Percentiles rank a stretch among this genome's conserved stretches.
Conservation (phyloP, 1,139 yeast species). For the Blastobotrys elegans region DNA sequence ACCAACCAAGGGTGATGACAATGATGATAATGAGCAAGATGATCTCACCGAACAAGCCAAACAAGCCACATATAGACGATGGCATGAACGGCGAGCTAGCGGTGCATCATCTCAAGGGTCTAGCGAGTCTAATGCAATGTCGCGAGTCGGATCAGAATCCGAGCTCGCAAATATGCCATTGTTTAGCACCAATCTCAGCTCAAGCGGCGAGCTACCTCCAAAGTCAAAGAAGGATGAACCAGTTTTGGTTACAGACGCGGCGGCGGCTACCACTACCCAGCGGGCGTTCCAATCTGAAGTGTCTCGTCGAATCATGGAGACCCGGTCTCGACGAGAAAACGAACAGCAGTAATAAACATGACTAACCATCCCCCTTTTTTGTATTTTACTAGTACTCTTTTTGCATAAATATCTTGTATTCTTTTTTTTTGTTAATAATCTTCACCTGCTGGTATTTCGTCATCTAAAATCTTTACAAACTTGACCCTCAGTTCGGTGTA, state of each 20-base stretch:
- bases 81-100: constrained; percentile 8
- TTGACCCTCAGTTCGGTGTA: constrained; percentile 73
- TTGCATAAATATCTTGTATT: neutral
- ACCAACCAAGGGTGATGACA: neutral
- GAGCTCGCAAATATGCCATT: constrained; percentile 54
- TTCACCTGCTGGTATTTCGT: constrained; percentile 96
- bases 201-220: neutral
- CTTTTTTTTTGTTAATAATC: constrained; percentile 42
- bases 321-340: constrained; percentile 24
- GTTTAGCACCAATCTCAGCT: constrained; percentile 38
- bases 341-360: constrained; percentile 10
- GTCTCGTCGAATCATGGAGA: constrained; percentile 27
- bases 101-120: constrained; percentile 19
- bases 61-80: constrained; percentile 5
- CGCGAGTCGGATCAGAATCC: constrained; percentile 49
- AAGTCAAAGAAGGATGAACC: neutral
- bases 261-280: constrained; percentile 18
- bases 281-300: constrained; percentile 26
- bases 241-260: neutral
- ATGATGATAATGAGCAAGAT: neutral
- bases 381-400: neutral
- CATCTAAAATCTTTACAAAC: constrained; percentile 69
- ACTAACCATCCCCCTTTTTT: neutral
- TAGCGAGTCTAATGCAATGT: constrained; percentile 45
- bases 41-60: constrained; percentile 20